phyloP scores from a whole-genome alignment of 768 basidiomycete genomes.

The Agrocybe chaxingu region DNA sequence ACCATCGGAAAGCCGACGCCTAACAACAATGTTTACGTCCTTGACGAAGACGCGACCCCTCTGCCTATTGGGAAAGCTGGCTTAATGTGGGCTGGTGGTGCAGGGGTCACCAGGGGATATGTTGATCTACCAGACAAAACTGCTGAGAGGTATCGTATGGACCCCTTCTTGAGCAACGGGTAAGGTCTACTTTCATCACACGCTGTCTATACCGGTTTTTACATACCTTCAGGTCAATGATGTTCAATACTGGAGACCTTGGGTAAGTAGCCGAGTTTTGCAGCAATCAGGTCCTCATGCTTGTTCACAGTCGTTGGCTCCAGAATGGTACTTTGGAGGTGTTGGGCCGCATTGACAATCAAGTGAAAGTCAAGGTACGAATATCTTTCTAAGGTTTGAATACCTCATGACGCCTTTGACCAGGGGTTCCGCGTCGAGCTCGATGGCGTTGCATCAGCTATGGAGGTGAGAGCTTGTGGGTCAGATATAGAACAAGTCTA shows the following conservation, averaged over 20 bases:
- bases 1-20: conserved; percentile 53
- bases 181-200: conserved; percentile 20
- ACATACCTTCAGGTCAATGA: conserved; percentile 28
- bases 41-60: conserved; percentile 35
- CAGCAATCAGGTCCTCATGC: conserved; percentile 1
- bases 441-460: conserved; percentile 57
- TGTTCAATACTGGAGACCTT: conserved; percentile 67
- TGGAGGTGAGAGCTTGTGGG: conserved; percentile 39
- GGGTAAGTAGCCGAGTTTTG: conserved; percentile 26
- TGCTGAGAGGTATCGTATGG: conserved; percentile 43
- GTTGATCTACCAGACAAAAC: conserved; percentile 54
- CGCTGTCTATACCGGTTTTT: neutral
- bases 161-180: conserved; percentile 50
- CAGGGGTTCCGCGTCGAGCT: conserved; percentile 64
- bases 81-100: conserved; percentile 63
- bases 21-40: conserved; percentile 44
- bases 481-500: neutral
- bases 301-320: conserved; percentile 39
- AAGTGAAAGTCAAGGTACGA: conserved; percentile 58
- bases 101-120: conserved; percentile 55
- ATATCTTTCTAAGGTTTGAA: neutral
- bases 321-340: conserved; percentile 52
- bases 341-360: conserved; percentile 59
- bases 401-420: neutral
- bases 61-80: conserved; percentile 35